Conservation (phyloP, 1,284 basidiomycete species). For the Malassezia dermatis region DNA sequence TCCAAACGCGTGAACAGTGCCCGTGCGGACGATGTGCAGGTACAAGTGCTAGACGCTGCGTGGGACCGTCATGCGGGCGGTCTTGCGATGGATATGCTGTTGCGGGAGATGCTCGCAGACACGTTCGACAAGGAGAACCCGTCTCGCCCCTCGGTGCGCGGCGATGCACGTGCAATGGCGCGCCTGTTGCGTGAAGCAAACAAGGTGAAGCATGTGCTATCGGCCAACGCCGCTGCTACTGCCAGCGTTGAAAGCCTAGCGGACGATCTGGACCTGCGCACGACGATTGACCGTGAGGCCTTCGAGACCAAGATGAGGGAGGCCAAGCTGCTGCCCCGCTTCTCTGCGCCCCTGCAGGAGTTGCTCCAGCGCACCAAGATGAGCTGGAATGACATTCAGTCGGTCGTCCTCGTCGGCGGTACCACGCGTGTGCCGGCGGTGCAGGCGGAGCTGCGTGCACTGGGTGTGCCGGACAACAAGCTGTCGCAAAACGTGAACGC, state of each 20-base stretch:
- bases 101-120: conserved; percentile 69
- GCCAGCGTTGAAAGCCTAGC: conserved; percentile 73
- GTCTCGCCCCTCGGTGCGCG: conserved; percentile 27
- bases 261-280: conserved; percentile 80
- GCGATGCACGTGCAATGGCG: conserved; percentile 74
- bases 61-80: conserved; percentile 71
- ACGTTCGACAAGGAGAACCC: conserved; percentile 61
- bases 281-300: conserved; percentile 62
- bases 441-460: conserved; percentile 54
- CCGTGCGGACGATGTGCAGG: conserved; percentile 53
- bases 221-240: conserved; percentile 73
- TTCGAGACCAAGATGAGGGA: conserved; percentile 57
- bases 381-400: conserved; percentile 63
- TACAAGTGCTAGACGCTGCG: conserved; percentile 67
- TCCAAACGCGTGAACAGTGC: conserved; percentile 21
- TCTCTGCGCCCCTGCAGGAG: conserved; percentile 55
- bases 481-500: conserved; percentile 75
- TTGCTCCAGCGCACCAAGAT: conserved; percentile 64
- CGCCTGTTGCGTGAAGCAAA: conserved; percentile 87
- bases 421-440: conserved; percentile 83
- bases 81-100: conserved; percentile 67
- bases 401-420: conserved; percentile 83
- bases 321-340: conserved; percentile 22
- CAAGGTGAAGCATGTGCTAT: conserved; percentile 81
- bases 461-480: conserved; percentile 39